Base-by-base conservation (phyloP, 805 yeast species). In the Saccharomycopsis javanensis region DNA sequence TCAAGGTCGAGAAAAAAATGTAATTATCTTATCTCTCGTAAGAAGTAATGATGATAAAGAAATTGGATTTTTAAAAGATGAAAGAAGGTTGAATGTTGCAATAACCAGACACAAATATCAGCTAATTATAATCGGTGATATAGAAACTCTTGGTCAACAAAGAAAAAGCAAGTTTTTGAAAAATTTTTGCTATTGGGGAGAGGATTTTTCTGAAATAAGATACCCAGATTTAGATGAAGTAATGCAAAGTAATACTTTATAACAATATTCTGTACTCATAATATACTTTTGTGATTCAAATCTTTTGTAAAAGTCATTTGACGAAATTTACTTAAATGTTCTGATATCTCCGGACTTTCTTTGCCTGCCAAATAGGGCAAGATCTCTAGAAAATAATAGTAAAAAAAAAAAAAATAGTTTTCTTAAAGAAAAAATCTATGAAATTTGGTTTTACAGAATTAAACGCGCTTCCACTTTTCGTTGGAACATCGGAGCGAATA, bases 1-100 rank as follows among this genome's bases (percentile, higher is more conserved):
- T 65, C 99, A 92, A 72, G 99, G 99, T 1, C 75, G 97, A 60
- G 99, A 92, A 66, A 94, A 92, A 68, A 95, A 91, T 64, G 85
- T 83, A 0, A 89, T 92, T 5, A 76, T 92, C 1, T 71, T 94
- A 11, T 78, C 94, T 1, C 69, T 92, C 55, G 97, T 92, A 1
- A 75, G 99, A 61, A 85, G 94, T 42, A 92, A 92, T 67, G 83
- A 79, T 20, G 64, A 71, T 1, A 68, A 76, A 34, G 87, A 85
- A 55, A 84, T 91, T 51, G 98, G 98, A 8, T 94, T 92, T 66
- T 71, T 94, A 55, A 75, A 77, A 25, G 97, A 92, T 63, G 77
- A 79, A 56, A 73, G 94, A 65, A 78, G 99, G 63, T 73, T 91
- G 51, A 92, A 92, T 67, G 99, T 92, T 20, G 97, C 97, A 1